Base-by-base conservation (phyloP, 2,329 filamentous ascomycete species). In the Epichloe gansuensis region DNA sequence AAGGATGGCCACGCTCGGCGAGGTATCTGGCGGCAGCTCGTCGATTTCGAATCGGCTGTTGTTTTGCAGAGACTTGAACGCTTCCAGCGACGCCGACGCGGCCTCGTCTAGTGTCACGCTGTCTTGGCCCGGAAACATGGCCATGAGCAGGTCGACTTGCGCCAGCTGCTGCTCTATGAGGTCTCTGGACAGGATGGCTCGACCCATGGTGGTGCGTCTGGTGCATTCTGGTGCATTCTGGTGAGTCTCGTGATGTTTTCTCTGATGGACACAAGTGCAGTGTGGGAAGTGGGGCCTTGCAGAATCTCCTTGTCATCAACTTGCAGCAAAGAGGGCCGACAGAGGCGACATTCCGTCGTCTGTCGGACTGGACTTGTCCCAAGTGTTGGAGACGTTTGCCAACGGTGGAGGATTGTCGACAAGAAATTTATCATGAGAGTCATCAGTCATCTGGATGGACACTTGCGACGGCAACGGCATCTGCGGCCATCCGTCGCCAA, bases 111-210 rank as follows among this genome's bases (percentile, higher is more conserved):
- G 57, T 0, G 54, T 50, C 1, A 70, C 59, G 5, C 64, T 65
- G n/a, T 66, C 62, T 12, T 72, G 66, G 0, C 62, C 58, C 1
- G 70, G 68, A 54, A 75, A 79, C 76, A 79, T 79, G 9, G 75
- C 74, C 57, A 67, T 62, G 3, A 79, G 61, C n/a, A 79, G 71
- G 49, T 78, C 75, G 37, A 78, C 66, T 51, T 72, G 73, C 1
- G 69, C 71, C 11, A 77, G 61, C 60, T 77, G 75, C 12, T 71
- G 63, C 54, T 74, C 71, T 59, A 77, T 65, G 2, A 75, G 56
- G 7, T 76, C 73, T n/a, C 59, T 59, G 0, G 73, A 66, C 8
- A 76, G 59, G 2, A 48, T 37, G 6, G 9, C n/a, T 34, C n/a
- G 39, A 25, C 39, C 17, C 39, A 50, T 50, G 48, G n/a, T 44